phyloP scores from a whole-genome alignment of 1,284 basidiomycete genomes.

The Ustilago vetiveriae region DNA sequence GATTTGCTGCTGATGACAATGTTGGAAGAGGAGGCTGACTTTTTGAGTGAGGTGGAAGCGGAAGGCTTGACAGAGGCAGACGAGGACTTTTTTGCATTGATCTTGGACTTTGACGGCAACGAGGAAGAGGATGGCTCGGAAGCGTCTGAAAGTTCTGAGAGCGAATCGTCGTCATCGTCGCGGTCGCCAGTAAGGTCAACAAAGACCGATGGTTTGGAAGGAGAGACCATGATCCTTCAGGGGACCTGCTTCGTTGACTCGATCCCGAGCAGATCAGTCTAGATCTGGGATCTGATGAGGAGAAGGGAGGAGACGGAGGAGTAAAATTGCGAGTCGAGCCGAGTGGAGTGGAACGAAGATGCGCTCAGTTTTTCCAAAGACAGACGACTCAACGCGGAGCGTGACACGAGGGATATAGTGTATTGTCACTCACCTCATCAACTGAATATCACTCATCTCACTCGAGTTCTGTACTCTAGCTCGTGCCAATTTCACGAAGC shows the following conservation, averaged over 20 bases:
- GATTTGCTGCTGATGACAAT: too few species aligned
- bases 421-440: not conserved
- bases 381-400: not conserved
- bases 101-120: constrained; percentile 8
- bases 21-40: constrained; percentile 24
- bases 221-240: constrained; percentile 3
- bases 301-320: not conserved
- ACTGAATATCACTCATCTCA: not conserved
- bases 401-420: too few species aligned
- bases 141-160: constrained; percentile 40
- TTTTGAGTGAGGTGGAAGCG: not conserved
- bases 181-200: constrained; percentile 30
- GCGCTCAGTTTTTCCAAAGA: not conserved
- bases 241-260: too few species aligned
- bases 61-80: constrained; percentile 1
- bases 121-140: not conserved
- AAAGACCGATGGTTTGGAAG: constrained; percentile 5
- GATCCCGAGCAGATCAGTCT: too few species aligned
- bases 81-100: constrained; percentile 4
- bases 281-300: too few species aligned
- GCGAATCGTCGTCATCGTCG: constrained; percentile 22
- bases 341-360: not conserved
- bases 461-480: too few species aligned
- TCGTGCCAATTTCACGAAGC: too few species aligned
- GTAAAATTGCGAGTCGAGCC: not conserved